Base-by-base conservation (phyloP, 352 stramenopile genomes). In the Pythium monospermum region DNA sequence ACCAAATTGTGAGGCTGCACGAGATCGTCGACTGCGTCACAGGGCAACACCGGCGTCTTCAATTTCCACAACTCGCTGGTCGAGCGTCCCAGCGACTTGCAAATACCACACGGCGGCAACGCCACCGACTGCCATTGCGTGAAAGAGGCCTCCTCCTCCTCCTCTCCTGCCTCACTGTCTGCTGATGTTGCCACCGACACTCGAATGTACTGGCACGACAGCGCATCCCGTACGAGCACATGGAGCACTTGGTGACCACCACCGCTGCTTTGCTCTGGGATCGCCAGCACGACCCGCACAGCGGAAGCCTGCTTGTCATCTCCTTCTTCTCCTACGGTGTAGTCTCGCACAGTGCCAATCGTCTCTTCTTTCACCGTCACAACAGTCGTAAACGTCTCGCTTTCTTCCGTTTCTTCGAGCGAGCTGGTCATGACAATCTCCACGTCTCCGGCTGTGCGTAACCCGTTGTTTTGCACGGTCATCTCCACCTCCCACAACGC, bases 131-230 rank as follows among this genome's bases (percentile, higher is more conserved):
- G 37, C 28, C 33, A 68, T 33, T 68, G 53, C 54, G 60, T 18
- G 22, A 64, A 57, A 1, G 12, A 26, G 1, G 54, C 40, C 16
- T 36, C 15, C 21, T 23, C 44, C 7, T 21, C 16, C 30, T 35
- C 30, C 30, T 8, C 30, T 13, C 13, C 30, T 35, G 8, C 30
- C 30, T 13, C 30, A 13, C 30, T 35, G 13, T 13, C n/a, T n/a
- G n/a, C 30, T 38, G 2, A 7, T 18, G 0, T 39, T 25, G 6
- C n/a, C 2, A 15, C 23, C 26, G 16, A 27, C 7, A 3, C 22
- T 45, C n/a, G 59, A 45, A 49, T 59, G 49, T 64, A 64, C 26
- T 60, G 49, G 28, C 60, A 68, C 6, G 43, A 51, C 28, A 68
- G 28, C 4, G 27, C 43, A 40, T 63, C 53, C 3, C 60, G 53